Percentiles rank a stretch among this genome's conserved stretches.
These are phyloP conservation scores for Teunomyces funiuensis DNA, from an alignment of 805 yeast species.

Conservation along the genomic window DNA sequence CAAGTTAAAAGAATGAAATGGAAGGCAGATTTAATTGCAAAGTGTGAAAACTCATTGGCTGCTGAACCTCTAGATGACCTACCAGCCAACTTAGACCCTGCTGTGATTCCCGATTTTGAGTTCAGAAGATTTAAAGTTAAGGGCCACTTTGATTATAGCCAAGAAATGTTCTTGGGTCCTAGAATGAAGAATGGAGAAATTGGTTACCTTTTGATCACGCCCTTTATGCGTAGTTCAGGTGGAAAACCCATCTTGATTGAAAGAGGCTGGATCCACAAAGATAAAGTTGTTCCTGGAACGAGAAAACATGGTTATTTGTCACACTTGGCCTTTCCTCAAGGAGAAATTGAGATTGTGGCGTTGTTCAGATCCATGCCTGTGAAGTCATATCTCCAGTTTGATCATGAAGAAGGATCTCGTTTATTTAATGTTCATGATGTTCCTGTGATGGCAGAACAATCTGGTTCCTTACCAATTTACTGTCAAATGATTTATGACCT, in stretches of 20 bases:
- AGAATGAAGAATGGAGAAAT: conserved; percentile 62
- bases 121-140: conserved; percentile 73
- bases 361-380: conserved; percentile 68
- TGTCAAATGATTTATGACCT: conserved; percentile 71
- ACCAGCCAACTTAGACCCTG: conserved; percentile 66
- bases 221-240: conserved; percentile 71
- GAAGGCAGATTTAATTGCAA: conserved; percentile 82
- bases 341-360: conserved; percentile 70
- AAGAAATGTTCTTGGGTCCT: conserved; percentile 93
- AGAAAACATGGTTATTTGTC: conserved; percentile 52
- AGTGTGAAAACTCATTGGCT: conserved; percentile 78
- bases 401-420: conserved; percentile 63
- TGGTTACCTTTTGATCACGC: conserved; percentile 82
- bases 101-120: conserved; percentile 70
- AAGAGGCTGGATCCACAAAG: conserved; percentile 89
- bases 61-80: conserved; percentile 64
- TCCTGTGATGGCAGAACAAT: conserved; percentile 69
- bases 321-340: conserved; percentile 71
- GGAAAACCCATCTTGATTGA: conserved; percentile 79
- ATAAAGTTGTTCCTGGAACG: conserved; percentile 53
- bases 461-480: conserved; percentile 70
- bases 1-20: conserved; percentile 82
- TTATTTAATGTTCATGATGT: conserved; percentile 80
- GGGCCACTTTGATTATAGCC: conserved; percentile 79
- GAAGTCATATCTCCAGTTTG: conserved; percentile 65